These are phyloP conservation scores for Lepidium sativum DNA, from an alignment of 345 rosid genomes.

Conservation along the genomic window DNA sequence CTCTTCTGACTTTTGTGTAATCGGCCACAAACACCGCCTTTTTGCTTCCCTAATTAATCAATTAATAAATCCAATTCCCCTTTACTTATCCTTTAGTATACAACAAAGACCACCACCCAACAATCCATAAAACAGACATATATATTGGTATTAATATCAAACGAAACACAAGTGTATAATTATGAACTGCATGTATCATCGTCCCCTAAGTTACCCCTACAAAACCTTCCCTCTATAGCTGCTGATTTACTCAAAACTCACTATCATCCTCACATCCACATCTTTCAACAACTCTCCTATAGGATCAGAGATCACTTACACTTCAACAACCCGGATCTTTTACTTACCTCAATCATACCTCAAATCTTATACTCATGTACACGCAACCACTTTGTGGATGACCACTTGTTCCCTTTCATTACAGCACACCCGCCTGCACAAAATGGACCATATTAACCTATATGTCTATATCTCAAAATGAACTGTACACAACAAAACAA, in stretches of 20 bases:
- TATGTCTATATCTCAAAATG: not conserved
- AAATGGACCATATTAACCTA: not conserved
- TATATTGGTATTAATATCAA: not conserved
- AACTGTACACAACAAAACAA: not conserved
- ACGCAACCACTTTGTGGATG: slow-evolving; percentile 93
- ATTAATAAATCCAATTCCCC: too few relatives aligned
- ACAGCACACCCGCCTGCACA: slow-evolving; percentile 87
- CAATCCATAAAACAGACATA: not conserved
- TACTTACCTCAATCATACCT: slow-evolving; percentile 17
- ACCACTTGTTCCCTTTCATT: slow-evolving; percentile 92
- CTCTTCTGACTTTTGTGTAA: not conserved
- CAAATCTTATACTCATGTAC: slow-evolving; percentile 60
- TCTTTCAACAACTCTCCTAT: not conserved
- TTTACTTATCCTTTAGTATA: too few relatives aligned
- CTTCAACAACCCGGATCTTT: not conserved
- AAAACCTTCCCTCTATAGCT: not conserved
- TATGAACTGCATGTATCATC: not conserved
- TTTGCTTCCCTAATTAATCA: not conserved
- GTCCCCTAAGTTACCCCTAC: not conserved
- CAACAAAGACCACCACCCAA: not conserved
- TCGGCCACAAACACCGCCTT: not conserved
- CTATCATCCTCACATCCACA: not conserved
- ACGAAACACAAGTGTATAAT: not conserved
- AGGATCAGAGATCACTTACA: not conserved
- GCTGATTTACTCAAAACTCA: not conserved